Conservation (phyloP, 208 protist species). For the Crithidia bombi region DNA sequence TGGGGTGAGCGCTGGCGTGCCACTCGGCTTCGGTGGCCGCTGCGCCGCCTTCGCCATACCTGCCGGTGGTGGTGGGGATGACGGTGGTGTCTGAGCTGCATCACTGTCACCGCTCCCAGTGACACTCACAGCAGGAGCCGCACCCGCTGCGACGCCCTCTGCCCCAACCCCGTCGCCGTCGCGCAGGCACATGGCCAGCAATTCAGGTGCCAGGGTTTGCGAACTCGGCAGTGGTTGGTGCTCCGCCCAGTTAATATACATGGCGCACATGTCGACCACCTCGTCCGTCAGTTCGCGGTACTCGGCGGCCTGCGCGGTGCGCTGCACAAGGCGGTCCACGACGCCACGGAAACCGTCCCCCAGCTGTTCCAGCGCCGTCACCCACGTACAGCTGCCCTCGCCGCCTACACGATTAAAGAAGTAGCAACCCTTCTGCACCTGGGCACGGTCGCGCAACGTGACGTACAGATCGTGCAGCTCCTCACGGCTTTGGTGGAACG, state of each 20-base stretch:
- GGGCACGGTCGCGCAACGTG: constrained; percentile 58
- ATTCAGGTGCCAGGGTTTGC: constrained; percentile 46
- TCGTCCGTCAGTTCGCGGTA: constrained; percentile 61
- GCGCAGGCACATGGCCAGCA: constrained; percentile 53
- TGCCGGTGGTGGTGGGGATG: background rate
- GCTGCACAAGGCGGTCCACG: constrained; percentile 55
- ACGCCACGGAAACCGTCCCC: constrained; percentile 50
- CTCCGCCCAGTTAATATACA: constrained; percentile 82
- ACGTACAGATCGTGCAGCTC: constrained; percentile 61
- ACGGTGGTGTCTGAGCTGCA: background rate
- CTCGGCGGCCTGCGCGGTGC: constrained; percentile 40
- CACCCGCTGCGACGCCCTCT: no score
- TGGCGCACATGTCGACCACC: constrained; percentile 68
- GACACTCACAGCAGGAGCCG: no score
- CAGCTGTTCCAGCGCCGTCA: constrained; percentile 62
- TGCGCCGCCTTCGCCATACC: constrained; percentile 3
- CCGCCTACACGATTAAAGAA: constrained; percentile 81
- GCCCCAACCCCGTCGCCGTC: constrained; percentile 29
- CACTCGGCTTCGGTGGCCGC: constrained; percentile 32
- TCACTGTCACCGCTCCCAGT: background rate
- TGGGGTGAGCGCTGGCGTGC: constrained; percentile 27
- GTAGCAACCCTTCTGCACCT: constrained; percentile 80
- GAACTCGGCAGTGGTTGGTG: constrained; percentile 26
- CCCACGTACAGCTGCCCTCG: constrained; percentile 64
- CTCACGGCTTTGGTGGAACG: constrained; percentile 60